Base-by-base conservation (phyloP, 495 filamentous ascomycete genomes). In the Bombardia bombarda region DNA sequence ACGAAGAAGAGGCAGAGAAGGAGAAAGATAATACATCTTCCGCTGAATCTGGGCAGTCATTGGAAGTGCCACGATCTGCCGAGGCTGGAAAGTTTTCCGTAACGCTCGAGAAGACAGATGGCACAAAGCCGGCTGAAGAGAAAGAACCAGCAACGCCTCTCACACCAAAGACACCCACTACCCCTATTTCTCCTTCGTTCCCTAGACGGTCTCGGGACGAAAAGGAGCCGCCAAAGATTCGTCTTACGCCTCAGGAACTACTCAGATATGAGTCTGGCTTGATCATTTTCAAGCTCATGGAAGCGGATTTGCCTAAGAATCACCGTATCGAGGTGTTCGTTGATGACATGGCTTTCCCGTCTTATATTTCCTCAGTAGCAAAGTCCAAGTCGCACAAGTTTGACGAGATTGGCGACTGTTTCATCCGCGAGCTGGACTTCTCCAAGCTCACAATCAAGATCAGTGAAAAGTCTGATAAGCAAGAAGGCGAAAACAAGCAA, bases 371-470 rank as follows among this genome's bases (percentile, higher is more conserved):
- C 12, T 74, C 81, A 7, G 87, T 81, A 43, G 77, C 88, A 22
- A 82, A 73, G 50, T 68, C 70, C 5, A 81, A 72, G 46, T 65
- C 73, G 2, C 71, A 75, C 44, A 84, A 75, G 30, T 85, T 95
- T 54, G 80, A 88, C 45, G 92, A 97, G 67, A 85, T 87, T 45
- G 90, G 92, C 20, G 92, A 99, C 64, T 89, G 88, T 19, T 88
- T 99, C 56, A 86, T 99, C 26, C 86, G 92, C 40, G 92, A 99
- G 56, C 76, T 99, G 14, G 92, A 99, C 34, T 87, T 94, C 50
- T 99, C 92, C 1, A 83, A 84, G 58, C 78, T 99, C 48, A 95
- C 90, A 2, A 72, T 99, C 43, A 84, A 89, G 35, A 64, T 97
- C 21, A 78, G 84, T 38, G 80, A 86, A 47, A 81, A 83, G 58